These are phyloP conservation scores for Hydnomerulius pinastri DNA, from an alignment of 768 basidiomycete species.

Conservation along the genomic window DNA sequence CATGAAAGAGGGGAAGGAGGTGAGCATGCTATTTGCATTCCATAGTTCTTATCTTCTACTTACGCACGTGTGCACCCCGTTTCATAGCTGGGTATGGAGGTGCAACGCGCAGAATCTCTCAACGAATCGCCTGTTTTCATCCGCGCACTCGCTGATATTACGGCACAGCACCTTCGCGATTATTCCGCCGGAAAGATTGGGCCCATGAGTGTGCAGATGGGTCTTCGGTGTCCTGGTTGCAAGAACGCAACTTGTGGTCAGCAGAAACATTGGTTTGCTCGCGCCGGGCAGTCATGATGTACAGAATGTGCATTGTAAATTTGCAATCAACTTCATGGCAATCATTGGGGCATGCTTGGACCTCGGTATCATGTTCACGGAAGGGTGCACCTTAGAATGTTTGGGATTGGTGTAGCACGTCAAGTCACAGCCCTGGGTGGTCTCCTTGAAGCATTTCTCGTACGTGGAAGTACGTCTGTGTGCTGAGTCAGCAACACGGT, in stretches of 20 bases:
- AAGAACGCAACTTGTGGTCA: conserved; percentile 83
- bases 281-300: conserved; percentile 57
- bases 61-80: conserved; percentile 6
- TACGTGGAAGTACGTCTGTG: neutral
- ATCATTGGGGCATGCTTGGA: neutral
- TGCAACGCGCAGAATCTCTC: conserved; percentile 85
- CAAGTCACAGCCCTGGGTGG: too few relatives aligned
- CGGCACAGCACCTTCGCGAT: conserved; percentile 72
- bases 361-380: neutral
- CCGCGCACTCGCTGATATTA: conserved; percentile 91
- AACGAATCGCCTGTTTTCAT: conserved; percentile 97
- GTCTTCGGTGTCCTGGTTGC: conserved; percentile 92
- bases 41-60: neutral
- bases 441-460: too few relatives aligned
- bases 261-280: conserved; percentile 88
- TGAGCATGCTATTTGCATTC: conserved; percentile 36
- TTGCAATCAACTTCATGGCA: neutral
- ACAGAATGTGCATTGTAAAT: conserved; percentile 7
- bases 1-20: conserved; percentile 86
- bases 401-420: too few relatives aligned
- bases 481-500: conserved; percentile 28
- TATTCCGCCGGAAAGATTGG: conserved; percentile 55
- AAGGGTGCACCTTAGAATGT: too few relatives aligned
- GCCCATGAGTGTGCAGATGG: conserved; percentile 76
- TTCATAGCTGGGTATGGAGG: conserved; percentile 83